phyloP scores from a whole-genome alignment of 78 protist genomes.

The Dictyostelium firmibasis region DNA sequence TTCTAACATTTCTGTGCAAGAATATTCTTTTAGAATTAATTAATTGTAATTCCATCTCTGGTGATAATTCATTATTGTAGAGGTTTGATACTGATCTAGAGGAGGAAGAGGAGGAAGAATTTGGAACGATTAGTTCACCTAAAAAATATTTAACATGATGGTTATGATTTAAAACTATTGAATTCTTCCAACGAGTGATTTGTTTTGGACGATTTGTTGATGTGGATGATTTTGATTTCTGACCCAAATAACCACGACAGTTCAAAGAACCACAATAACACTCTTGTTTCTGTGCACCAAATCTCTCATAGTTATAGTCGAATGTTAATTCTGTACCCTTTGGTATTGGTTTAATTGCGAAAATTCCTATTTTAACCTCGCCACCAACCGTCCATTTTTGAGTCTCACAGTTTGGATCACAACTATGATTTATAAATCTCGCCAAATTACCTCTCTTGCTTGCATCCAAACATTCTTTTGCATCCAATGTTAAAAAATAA shows the following conservation, averaged over 20 bases:
- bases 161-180: neutral
- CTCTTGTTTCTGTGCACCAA: slow-evolving; percentile 60
- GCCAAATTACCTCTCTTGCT: slow-evolving; percentile 79
- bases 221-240: neutral
- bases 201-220: neutral
- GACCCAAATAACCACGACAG: slow-evolving; percentile 75
- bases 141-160: neutral
- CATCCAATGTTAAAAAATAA: slow-evolving; percentile 76
- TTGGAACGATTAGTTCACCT: neutral
- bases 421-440: slow-evolving; percentile 86
- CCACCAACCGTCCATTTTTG: slow-evolving; percentile 89
- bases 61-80: slow-evolving; percentile 25
- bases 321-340: slow-evolving; percentile 86
- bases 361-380: slow-evolving; percentile 87
- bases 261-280: slow-evolving; percentile 78
- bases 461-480: slow-evolving; percentile 82
- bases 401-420: slow-evolving; percentile 89
- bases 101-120: neutral
- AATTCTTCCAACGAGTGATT: neutral
- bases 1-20: slow-evolving; percentile 13
- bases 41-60: slow-evolving; percentile 9
- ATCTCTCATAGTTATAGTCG: slow-evolving; percentile 90
- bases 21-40: slow-evolving; percentile 10
- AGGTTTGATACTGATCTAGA: neutral
- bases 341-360: slow-evolving; percentile 66